These are phyloP conservation scores for Physcomitrium patens DNA, from an alignment of 225 moss, liverwort and hornwort genomes.

Conservation along the genomic window DNA sequence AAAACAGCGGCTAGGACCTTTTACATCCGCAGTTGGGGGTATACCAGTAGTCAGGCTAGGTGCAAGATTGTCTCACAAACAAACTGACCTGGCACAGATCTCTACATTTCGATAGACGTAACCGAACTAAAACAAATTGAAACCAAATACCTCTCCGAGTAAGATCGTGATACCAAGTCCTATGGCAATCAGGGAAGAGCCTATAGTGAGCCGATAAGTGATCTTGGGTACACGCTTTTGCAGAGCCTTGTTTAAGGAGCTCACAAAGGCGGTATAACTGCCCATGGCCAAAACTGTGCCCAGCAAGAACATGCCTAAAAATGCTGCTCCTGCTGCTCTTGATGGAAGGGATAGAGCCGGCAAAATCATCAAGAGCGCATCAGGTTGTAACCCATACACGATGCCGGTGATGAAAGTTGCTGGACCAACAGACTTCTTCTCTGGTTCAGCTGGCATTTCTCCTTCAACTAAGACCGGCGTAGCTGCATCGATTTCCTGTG, in stretches of 20 bases:
- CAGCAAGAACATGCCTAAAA: constrained; percentile 81
- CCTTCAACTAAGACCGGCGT: constrained; percentile 57
- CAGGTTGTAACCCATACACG: constrained; percentile 91
- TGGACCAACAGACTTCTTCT: constrained; percentile 59
- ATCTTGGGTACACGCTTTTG: constrained; percentile 86
- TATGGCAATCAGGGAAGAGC: constrained; percentile 78
- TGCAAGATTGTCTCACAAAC: constrained; percentile 12
- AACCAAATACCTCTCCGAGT: constrained; percentile 73
- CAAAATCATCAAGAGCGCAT: constrained; percentile 81
- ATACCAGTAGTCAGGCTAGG: constrained; percentile 20
- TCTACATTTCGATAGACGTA: background rate
- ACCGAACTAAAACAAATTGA: constrained; percentile 60
- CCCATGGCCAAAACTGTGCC: constrained; percentile 95
- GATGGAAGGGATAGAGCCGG: constrained; percentile 92
- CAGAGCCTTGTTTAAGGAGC: constrained; percentile 79
- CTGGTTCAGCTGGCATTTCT: constrained; percentile 32
- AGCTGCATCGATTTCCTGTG: constrained; percentile 65
- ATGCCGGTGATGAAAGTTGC: constrained; percentile 92
- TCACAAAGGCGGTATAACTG: constrained; percentile 85
- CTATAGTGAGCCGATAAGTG: constrained; percentile 72
- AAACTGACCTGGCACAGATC: constrained; percentile 1
- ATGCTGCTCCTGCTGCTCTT: constrained; percentile 79
- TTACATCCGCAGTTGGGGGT: too few species aligned
- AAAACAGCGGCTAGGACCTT: too few species aligned
- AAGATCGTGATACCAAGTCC: constrained; percentile 69